Evolutionary conservation across 768 basidiomycete species (phyloP), one percentile per base, ranked within the genome.

Genomic region (Collybiopsis luxurians): DNA sequence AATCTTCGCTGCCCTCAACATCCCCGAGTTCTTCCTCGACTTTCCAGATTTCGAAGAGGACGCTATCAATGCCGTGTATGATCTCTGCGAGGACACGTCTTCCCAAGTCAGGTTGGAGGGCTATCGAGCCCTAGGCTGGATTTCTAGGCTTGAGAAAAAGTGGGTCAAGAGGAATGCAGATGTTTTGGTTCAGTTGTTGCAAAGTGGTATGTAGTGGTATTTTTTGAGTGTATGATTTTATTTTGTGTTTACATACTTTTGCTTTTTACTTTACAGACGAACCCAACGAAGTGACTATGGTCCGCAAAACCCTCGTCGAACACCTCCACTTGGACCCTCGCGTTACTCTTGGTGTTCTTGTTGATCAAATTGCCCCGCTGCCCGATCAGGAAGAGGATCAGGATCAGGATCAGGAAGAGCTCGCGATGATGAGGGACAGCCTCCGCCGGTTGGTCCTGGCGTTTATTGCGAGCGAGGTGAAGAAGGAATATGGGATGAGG

Each of bases 31-130:
- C 66, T 83, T 89, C 72, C 79, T 72, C 60, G 82, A 86, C 67
- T 86, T 87, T 61, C 81, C 83, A 0, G 88, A 87, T 44, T 71
- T 86, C n/a, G 85, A 88, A 66, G 89, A 90, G 61, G 80, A 80
- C 21, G 85, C 85, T 5, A 87, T 90, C 64, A 85, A 90, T 62
- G 84, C 85, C n/a, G 79, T 90, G 12, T 90, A 89, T 63, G 88
- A 90, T 70, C 71, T 90, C 0, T 90, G 88, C 65, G 88, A 90
- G 67, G 88, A 90, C 71, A 53, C 21, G 23, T 53, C 57, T 24
- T 28, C 57, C 9, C 57, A 89, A 86, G 85, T 89, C 13, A 81
- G 89, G n/a, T 78, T 83, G 52, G 80, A 82, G 47, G 88, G 88
- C 11, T 90, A 90, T 65, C 67, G 71, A 17, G 84, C 86, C 2